Percentiles rank a stretch among this genome's conserved stretches.
phyloP scores from a whole-genome alignment of 805 yeast genomes.

The Komagataella ulmi region DNA sequence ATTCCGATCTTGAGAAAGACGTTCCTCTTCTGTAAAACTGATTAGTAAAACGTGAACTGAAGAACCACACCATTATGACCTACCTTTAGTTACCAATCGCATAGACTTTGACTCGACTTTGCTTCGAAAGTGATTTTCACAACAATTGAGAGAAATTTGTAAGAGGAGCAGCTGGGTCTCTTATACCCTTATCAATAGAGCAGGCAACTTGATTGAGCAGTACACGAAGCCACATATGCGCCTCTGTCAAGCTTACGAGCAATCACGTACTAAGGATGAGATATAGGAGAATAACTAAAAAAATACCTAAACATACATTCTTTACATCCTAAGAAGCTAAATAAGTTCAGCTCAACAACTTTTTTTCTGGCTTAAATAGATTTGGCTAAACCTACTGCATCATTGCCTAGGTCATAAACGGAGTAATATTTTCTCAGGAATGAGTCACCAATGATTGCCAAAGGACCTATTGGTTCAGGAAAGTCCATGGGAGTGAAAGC shows the following conservation, averaged over 20 bases:
- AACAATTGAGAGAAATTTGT: not conserved
- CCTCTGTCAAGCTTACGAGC: not conserved
- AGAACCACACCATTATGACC: not conserved
- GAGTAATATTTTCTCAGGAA: slow-evolving; percentile 94
- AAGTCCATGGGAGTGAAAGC: slow-evolving; percentile 96
- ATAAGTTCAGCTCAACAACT: not conserved
- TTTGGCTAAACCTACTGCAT: slow-evolving; percentile 90
- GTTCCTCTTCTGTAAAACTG: slow-evolving; percentile 18
- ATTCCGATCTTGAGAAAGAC: slow-evolving; percentile 25
- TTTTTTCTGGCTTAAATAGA: slow-evolving; percentile 29
- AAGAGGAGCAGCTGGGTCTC: not conserved
- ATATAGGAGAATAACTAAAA: not conserved
- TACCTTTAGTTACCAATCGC: not conserved
- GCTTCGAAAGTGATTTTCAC: not conserved
- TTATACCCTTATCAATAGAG: not conserved
- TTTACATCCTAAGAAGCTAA: not conserved
- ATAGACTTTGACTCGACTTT: too few relatives aligned
- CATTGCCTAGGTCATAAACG: slow-evolving; percentile 76
- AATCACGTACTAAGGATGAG: not conserved
- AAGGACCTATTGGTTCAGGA: slow-evolving; percentile 94
- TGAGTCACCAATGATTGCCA: slow-evolving; percentile 95
- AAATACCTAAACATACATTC: not conserved
- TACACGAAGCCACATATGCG: not conserved
- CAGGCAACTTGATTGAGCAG: not conserved
- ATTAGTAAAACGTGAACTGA: not conserved